Conservation (phyloP, 2,329 filamentous ascomycete genomes). For the Thyridium curvatum region DNA sequence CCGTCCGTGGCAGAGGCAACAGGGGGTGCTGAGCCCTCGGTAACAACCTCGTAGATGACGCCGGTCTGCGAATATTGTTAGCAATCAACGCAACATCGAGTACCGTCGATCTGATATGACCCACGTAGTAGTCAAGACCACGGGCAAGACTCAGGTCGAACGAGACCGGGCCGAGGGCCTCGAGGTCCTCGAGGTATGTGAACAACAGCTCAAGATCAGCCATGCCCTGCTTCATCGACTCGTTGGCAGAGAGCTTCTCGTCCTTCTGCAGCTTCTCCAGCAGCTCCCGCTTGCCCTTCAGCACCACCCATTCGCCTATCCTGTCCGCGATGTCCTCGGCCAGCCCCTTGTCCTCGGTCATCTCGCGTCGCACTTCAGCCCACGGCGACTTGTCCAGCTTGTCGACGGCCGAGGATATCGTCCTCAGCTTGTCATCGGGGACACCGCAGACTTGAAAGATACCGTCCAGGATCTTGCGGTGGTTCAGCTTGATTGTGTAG, state of each 20-base stretch:
- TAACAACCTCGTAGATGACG: conserved; percentile 80
- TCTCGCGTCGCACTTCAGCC: conserved; percentile 85
- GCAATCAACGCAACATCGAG: conserved; percentile 52
- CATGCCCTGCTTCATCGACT: conserved; percentile 71
- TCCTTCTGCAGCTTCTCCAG: conserved; percentile 64
- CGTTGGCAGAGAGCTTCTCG: conserved; percentile 62
- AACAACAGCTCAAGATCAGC: conserved; percentile 77
- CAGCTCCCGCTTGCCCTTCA: conserved; percentile 53
- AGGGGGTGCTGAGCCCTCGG: conserved; percentile 22
- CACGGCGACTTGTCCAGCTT: conserved; percentile 92
- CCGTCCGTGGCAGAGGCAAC: conserved; percentile 13
- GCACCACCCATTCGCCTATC: conserved; percentile 66
- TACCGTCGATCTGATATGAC: no score
- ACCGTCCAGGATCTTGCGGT: conserved; percentile 89
- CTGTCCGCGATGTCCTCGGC: conserved; percentile 71
- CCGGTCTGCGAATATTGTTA: conserved; percentile 58
- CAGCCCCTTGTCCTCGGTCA: conserved; percentile 82
- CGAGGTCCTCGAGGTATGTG: conserved; percentile 74
- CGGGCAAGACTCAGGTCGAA: conserved; percentile 88
- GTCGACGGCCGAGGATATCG: conserved; percentile 89
- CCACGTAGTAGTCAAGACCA: conserved; percentile 38
- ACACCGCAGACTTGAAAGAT: conserved; percentile 90
- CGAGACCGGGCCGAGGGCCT: conserved; percentile 66
- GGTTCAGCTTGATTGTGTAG: conserved; percentile 90
- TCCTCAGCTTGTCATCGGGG: conserved; percentile 76